Evolutionary conservation across 2,329 filamentous ascomycete species (phyloP), one percentile per base, ranked within the genome.

Genomic region (Phialophora verrucosa): DNA sequence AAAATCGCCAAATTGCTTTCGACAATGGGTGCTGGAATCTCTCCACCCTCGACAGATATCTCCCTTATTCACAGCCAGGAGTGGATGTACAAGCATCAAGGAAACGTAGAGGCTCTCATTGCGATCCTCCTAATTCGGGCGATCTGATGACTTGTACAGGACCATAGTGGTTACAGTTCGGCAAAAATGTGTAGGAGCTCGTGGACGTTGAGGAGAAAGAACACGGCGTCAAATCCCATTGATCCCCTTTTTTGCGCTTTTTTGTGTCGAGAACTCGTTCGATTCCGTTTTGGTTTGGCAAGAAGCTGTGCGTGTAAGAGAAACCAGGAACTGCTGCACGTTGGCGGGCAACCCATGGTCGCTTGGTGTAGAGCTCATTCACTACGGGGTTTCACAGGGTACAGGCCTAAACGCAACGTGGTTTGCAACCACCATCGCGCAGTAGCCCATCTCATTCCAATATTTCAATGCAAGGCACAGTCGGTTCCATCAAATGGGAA

Each of bases 141-240:
- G 53, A 55, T 27, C n/a, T 55, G 53, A 20, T 31, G 53, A 55
- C 53, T 55, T 55, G 53, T 55, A 35, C 53, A 55, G 53, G 53
- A 35, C 29, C 53, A 55, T 55, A 55, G 53, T 55, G 53, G 53
- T 55, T 55, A 31, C n/a, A 55, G 25, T 25, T 55, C 5, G 53
- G 53, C 53, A 55, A 55, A 55, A 55, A 55, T 55, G 53, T 32
- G 53, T 55, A 55, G 53, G 53, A 55, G 53, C 53, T 55, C 53
- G 20, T 38, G 32, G 31, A 29, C 23, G 49, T 25, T 17, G 20
- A 29, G 25, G 49, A 51, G 49, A 51, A 29, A 10, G 49, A 51
- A 8, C 12, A 27, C 23, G 47, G 47, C 8, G 20, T 11, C 25
- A 27, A 27, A 25, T 51, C 49, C 49, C 38, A 44, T 44, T 51